Conservation (phyloP, 257 asterid species). For the Rhazya stricta region DNA sequence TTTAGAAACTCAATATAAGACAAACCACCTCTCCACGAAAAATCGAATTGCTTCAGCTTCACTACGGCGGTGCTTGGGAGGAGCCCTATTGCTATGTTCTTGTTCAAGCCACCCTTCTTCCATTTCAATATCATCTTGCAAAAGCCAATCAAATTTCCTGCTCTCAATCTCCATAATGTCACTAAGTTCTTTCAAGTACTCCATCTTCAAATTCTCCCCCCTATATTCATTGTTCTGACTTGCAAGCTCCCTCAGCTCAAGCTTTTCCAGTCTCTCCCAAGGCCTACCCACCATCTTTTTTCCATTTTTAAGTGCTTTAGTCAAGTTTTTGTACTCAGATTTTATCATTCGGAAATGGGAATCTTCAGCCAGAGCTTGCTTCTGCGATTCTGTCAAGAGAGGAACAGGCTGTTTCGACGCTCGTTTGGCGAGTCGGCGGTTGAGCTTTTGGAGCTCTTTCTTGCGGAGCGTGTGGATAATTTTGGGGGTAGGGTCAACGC, state of each 20-base stretch:
- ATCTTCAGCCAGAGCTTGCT: conserved; percentile 46
- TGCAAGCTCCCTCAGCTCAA: conserved; percentile 55
- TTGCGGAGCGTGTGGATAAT: conserved; percentile 82
- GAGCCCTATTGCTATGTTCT: conserved; percentile 41
- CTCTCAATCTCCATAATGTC: conserved; percentile 71
- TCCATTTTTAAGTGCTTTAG: conserved; percentile 23
- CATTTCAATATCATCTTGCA: conserved; percentile 67
- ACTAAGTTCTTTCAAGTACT: conserved; percentile 65
- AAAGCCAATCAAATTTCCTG: conserved; percentile 70
- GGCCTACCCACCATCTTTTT: conserved; percentile 70
- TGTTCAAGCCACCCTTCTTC: conserved; percentile 44
- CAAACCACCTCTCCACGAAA: conserved; percentile 51
- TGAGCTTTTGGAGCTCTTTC: conserved; percentile 68
- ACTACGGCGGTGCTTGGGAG: conserved; percentile 42
- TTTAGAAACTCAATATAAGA: background rate
- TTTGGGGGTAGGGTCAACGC: conserved; percentile 73
- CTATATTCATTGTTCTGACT: conserved; percentile 40
- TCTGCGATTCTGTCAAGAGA: conserved; percentile 40
- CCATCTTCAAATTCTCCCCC: conserved; percentile 50
- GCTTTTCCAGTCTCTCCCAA: conserved; percentile 76
- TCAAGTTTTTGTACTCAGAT: conserved; percentile 63
- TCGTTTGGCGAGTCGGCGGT: conserved; percentile 70
- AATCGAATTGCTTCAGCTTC: conserved; percentile 59
- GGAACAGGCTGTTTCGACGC: conserved; percentile 48
- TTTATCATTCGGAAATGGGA: conserved; percentile 52